Evolutionary conservation across 31 red algal genomes (phyloP), one percentile per base, ranked within the genome.

Genomic region (Bonnemaisonia californica): DNA sequence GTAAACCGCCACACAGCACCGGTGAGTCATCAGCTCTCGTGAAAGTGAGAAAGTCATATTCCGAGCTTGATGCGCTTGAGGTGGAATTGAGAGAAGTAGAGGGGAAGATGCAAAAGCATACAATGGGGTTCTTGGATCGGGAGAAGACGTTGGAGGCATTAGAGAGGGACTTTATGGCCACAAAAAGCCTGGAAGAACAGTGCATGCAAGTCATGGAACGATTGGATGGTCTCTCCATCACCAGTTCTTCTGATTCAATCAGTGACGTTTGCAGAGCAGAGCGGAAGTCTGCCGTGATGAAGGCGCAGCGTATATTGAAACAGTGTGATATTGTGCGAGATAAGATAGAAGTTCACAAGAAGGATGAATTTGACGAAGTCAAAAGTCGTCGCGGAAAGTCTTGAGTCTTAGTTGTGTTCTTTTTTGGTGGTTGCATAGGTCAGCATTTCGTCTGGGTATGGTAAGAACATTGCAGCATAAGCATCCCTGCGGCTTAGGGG

Each of bases 291-390:
- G 60, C 33, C 8, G 77, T 81, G 41, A 47, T 31, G 40, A 41
- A 69, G 41, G 61, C 47, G 19, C 77, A 81, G 30, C 36, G 41
- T 7, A 41, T 69, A 22, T 26, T 81, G 27, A 41, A 59, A 31
- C 56, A 81, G 28, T 45, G 59, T 38, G 77, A 81, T 63, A 54
- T 13, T 81, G 39, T 81, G 21, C 37, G n/a, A 4, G 77, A 81
- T 18, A 59, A 81, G 38, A 67, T 81, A 3, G 34, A 81, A 42
- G 34, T 32, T 2, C 69, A 54, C 45, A 59, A 57, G 11, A 35
- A 34, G 34, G 77, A 81, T 42, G 62, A 81, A 37, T 63, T 65
- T 69, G 77, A 59, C 23, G 77, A 81, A 54, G 62, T 81, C 24
- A 65, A 81, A 69, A 62, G 35, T 11, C 41, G 77, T 4, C 77